Evolutionary conservation across 2,329 filamentous ascomycete genomes (phyloP).

Genomic region (Calonectria fujianensis): DNA sequence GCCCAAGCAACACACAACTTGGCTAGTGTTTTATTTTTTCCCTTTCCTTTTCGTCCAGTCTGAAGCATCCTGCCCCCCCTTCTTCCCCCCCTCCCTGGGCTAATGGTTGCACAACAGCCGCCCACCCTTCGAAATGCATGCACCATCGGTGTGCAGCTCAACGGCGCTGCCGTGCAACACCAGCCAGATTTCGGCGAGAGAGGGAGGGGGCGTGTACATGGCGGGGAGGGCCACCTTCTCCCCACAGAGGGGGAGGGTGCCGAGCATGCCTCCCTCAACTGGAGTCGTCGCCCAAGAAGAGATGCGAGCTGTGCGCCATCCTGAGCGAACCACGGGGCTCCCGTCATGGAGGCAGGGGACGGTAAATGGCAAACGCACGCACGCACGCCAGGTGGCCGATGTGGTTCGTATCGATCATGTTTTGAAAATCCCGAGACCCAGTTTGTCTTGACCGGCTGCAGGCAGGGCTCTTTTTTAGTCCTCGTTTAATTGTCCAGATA

Average conservation of each 20-base stretch:
- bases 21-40: not conserved
- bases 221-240: constrained; percentile 7
- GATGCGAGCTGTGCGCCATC: constrained; percentile 34
- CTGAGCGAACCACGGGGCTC: constrained; percentile 24
- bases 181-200: constrained; percentile 2
- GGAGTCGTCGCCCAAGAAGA: constrained; percentile 6
- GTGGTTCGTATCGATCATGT: constrained; percentile 50
- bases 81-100: constrained; percentile 15
- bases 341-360: constrained; percentile 7
- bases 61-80: not conserved
- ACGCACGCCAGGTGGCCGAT: constrained; percentile 29
- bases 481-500: constrained; percentile 23
- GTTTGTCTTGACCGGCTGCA: constrained; percentile 54
- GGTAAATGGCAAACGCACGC: constrained; percentile 11
- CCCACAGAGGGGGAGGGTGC: not conserved
- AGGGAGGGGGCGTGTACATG: constrained; percentile 36
- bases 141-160: constrained; percentile 45
- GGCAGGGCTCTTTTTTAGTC: constrained; percentile 42
- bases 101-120: constrained; percentile 47
- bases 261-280: constrained; percentile 18
- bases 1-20: constrained; percentile 22
- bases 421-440: constrained; percentile 39
- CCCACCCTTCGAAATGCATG: constrained; percentile 49
- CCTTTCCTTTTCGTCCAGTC: constrained; percentile 1
- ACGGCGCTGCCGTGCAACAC: constrained; percentile 52